Evolutionary conservation across 495 filamentous ascomycete genomes (phyloP).

Genomic region (Talaromyces liani): DNA sequence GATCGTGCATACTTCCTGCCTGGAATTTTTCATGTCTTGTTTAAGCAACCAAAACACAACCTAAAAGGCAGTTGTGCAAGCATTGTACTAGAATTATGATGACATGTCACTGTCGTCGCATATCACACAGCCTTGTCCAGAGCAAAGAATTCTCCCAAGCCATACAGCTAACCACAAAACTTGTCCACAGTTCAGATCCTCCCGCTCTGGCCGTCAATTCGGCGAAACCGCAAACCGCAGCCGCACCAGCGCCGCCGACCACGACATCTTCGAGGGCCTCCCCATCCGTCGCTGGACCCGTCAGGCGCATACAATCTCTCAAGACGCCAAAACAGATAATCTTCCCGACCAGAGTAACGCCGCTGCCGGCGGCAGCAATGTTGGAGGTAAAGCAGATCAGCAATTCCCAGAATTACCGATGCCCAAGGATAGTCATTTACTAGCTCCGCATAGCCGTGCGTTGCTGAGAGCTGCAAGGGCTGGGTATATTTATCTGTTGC

Average conservation of each 20-base stretch:
- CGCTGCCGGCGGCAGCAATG: neutral
- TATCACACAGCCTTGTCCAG: neutral
- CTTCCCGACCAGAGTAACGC: slow-evolving; percentile 39
- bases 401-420: slow-evolving; percentile 56
- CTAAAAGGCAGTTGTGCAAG: too few species aligned
- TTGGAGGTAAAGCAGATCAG: neutral
- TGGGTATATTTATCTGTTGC: slow-evolving; percentile 54
- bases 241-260: slow-evolving; percentile 72
- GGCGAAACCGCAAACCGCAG: slow-evolving; percentile 57
- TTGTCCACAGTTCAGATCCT: slow-evolving; percentile 34
- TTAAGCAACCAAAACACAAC: too few species aligned
- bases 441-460: slow-evolving; percentile 71
- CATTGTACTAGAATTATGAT: too few species aligned
- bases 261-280: slow-evolving; percentile 92
- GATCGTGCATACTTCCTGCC: too few species aligned
- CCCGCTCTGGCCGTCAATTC: slow-evolving; percentile 37
- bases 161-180: neutral
- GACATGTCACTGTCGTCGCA: neutral
- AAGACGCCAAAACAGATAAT: slow-evolving; percentile 43
- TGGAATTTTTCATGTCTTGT: too few species aligned
- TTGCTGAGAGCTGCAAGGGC: slow-evolving; percentile 78
- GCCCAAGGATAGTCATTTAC: slow-evolving; percentile 78
- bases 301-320: slow-evolving; percentile 61
- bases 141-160: neutral
- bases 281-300: slow-evolving; percentile 88